Evolutionary conservation across 208 protist species (phyloP), one percentile per base, ranked within the genome.

Genomic region (Porcisia hertigi): DNA sequence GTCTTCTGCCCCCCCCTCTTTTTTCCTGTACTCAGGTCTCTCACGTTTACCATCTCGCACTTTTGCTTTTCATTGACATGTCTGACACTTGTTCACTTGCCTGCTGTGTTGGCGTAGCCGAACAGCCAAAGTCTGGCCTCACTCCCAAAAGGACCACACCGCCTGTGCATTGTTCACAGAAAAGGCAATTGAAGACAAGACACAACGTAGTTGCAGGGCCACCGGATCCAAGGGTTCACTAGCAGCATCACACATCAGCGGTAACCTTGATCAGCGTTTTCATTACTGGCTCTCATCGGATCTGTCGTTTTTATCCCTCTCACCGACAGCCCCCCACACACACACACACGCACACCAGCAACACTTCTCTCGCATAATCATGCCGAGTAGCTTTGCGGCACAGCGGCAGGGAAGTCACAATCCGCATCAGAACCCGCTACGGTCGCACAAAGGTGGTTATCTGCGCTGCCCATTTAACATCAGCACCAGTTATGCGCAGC

Each of bases 391-490:
- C 73, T 76, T 77, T 69, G 47, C 55, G n/a, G 78, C 75, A 43
- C 76, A 77, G 69, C 64, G 81, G 60, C 72, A 70, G 54, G 67
- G 60, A 41, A 67, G 60, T 57, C 66, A 57, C 45, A 77, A 77
- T 57, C 36, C 57, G 0, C 76, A 80, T 20, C 82, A 84, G 53
- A 75, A 80, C 52, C 90, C 90, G 2, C 79, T 93, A n/a, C 72
- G 77, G 65, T 89, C 91, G n/a, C 60, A 63, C 71, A 88, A 79
- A 36, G 91, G 91, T 41, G 86, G 88, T 18, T 95, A 95, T 70
- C 77, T 95, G 58, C 86, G 92, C 0, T 92, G 82, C 45, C 92
- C 92, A 4, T 96, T 96, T 64, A 82, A 76, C 52, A 85, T 96
- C 64, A 83, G 73, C 53, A 52, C 82, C 7, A 63, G 41, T 12